Percentiles rank a stretch among this genome's conserved stretches.
phyloP scores from a whole-genome alignment of 1,284 basidiomycete species.

The Lentinula novae-zelandiae region DNA sequence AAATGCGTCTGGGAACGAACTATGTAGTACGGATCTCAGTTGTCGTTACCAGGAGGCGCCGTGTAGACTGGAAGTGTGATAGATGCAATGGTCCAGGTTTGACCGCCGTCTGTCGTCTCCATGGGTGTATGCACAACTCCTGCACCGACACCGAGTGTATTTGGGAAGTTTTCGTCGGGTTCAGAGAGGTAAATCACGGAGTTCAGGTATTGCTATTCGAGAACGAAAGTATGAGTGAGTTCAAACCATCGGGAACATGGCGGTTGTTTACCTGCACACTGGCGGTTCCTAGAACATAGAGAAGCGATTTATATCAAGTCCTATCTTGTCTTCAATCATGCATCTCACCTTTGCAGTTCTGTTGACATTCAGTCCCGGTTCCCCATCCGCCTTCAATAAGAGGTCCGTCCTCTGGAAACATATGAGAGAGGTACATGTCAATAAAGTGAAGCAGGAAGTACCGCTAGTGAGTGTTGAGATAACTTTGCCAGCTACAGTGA shows the following conservation, averaged over 20 bases:
- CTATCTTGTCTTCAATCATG: neutral
- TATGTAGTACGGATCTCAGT: neutral
- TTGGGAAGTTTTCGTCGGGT: constrained; percentile 10
- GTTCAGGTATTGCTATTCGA: constrained; percentile 8
- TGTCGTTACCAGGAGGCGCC: constrained; percentile 5
- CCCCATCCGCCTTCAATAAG: constrained; percentile 14
- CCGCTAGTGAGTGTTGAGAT: constrained; percentile 12
- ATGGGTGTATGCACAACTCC: constrained; percentile 10
- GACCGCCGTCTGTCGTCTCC: constrained; percentile 12
- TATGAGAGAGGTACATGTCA: neutral
- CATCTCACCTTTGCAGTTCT: constrained; percentile 4
- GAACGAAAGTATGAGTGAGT: neutral
- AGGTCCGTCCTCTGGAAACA: constrained; percentile 11
- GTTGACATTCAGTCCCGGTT: constrained; percentile 15
- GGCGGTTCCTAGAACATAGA: neutral
- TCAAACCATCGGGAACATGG: neutral
- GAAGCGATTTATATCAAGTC: neutral
- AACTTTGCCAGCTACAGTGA: constrained; percentile 12
- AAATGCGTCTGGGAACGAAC: too few relatives aligned
- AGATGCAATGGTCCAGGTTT: constrained; percentile 12
- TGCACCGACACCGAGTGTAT: constrained; percentile 11
- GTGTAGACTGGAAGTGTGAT: constrained; percentile 12
- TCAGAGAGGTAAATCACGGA: constrained; percentile 11
- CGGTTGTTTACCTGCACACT: neutral
- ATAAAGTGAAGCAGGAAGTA: neutral